A percentile compares a stretch with the other conserved stretches of the same genome.
These are phyloP conservation scores for Violaceomyces palustris DNA, from an alignment of 1,284 basidiomycete genomes.

Conservation along the genomic window DNA sequence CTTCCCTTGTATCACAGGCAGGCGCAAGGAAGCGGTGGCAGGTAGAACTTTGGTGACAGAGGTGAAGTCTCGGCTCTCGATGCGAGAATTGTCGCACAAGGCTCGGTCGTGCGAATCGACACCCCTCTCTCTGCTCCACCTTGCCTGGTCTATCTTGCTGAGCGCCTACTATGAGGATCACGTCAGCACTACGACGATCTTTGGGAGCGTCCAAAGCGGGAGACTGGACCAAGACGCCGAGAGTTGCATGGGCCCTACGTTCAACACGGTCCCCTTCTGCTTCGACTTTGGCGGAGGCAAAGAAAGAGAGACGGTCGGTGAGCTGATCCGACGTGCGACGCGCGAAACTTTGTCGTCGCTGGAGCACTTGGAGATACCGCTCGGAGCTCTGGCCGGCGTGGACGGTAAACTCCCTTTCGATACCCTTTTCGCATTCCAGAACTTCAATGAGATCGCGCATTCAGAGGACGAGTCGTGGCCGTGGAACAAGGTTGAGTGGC, in stretches of 20 bases:
- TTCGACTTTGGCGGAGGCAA: not conserved
- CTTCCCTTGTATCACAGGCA: slow-evolving; percentile 7
- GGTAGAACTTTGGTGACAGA: slow-evolving; percentile 1
- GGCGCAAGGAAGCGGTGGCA: too few relatives aligned
- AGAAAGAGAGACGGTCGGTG: not conserved
- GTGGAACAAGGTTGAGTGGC: slow-evolving; percentile 4
- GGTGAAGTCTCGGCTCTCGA: slow-evolving; percentile 5
- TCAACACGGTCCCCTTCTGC: slow-evolving; percentile 10
- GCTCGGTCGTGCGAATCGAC: slow-evolving; percentile 3
- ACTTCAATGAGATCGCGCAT: not conserved
- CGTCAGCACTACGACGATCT: not conserved
- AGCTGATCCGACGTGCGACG: slow-evolving; percentile 1
- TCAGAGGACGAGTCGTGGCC: not conserved
- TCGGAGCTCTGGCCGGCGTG: slow-evolving; percentile 4
- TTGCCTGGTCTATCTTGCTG: slow-evolving; percentile 7
- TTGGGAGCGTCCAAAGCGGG: slow-evolving; percentile 10
- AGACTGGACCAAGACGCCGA: slow-evolving; percentile 4
- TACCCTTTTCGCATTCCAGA: slow-evolving; percentile 14
- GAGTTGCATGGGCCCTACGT: slow-evolving; percentile 8
- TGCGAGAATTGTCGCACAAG: slow-evolving; percentile 1
- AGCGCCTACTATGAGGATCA: slow-evolving; percentile 6
- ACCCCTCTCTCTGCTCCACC: slow-evolving; percentile 2
- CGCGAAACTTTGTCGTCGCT: not conserved
- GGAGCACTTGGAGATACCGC: slow-evolving; percentile 7
- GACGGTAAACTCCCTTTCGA: slow-evolving; percentile 9